Conservation (phyloP, 2,329 filamentous ascomycete species). For the Paraphaeosphaeria sporulosa region DNA sequence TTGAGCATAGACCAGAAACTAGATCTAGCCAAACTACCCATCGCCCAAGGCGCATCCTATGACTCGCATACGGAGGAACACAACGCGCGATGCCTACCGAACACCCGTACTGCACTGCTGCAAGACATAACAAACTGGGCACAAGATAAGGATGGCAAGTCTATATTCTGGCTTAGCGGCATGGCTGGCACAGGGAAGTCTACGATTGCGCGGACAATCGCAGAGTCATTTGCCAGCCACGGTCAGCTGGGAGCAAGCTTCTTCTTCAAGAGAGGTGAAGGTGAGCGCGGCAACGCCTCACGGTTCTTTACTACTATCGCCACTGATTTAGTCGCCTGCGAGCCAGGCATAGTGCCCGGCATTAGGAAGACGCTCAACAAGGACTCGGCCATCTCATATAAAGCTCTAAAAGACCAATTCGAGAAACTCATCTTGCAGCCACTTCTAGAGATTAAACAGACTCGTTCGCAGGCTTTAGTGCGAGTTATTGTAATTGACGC, state of each 20-base stretch:
- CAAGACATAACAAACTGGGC: conserved; percentile 31
- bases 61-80: conserved; percentile 26
- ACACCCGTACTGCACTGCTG: conserved; percentile 35
- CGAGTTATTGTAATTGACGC: conserved; percentile 33
- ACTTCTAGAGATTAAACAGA: conserved; percentile 6
- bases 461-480: conserved; percentile 3
- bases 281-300: conserved; percentile 13
- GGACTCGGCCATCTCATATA: conserved; percentile 15
- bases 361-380: conserved; percentile 24
- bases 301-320: conserved; percentile 30
- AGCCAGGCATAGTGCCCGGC: conserved; percentile 17
- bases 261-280: conserved; percentile 24
- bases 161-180: conserved; percentile 44
- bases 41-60: conserved; percentile 24
- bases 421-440: conserved; percentile 20
- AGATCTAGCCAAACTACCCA: conserved; percentile 12
- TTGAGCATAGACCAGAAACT: conserved; percentile 9
- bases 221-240: conserved; percentile 8
- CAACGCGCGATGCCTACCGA: conserved; percentile 29
- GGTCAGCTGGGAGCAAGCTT: conserved; percentile 19
- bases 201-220: conserved; percentile 37
- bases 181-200: conserved; percentile 41
- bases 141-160: conserved; percentile 18
- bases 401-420: conserved; percentile 22
- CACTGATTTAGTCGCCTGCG: conserved; percentile 16